phyloP scores from a whole-genome alignment of 2,329 filamentous ascomycete species.

The Didymella lethalis region DNA sequence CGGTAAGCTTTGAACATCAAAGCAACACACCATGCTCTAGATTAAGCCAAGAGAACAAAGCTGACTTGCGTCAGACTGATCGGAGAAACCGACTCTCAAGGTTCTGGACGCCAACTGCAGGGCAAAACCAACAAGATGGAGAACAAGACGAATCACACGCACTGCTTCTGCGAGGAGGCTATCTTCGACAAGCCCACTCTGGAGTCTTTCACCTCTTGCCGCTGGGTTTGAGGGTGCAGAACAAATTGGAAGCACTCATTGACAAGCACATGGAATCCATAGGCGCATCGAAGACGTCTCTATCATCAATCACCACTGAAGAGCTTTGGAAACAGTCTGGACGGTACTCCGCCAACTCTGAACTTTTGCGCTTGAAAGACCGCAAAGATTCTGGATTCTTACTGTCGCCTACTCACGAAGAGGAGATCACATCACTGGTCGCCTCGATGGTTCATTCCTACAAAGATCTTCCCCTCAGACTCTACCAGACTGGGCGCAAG shows the following conservation, averaged over 20 bases:
- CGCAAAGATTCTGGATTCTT: constrained; percentile 77
- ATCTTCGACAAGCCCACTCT: constrained; percentile 71
- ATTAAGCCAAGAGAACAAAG: background rate
- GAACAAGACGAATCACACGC: constrained; percentile 58
- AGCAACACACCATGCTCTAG: background rate
- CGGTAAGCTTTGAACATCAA: constrained; percentile 42
- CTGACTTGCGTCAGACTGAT: constrained; percentile 57
- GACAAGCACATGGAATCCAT: constrained; percentile 86
- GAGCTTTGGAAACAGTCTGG: constrained; percentile 83
- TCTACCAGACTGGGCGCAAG: constrained; percentile 94
- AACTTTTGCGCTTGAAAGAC: constrained; percentile 84
- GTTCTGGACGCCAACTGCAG: constrained; percentile 81
- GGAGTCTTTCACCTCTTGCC: constrained; percentile 94
- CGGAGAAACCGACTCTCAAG: constrained; percentile 70
- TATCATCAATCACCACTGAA: constrained; percentile 87
- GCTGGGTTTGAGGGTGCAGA: constrained; percentile 83
- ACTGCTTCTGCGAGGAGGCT: constrained; percentile 56
- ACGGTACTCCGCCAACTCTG: constrained; percentile 78
- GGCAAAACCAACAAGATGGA: constrained; percentile 64
- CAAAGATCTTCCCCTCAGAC: constrained; percentile 80
- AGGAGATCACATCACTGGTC: constrained; percentile 89
- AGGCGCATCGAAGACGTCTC: constrained; percentile 80
- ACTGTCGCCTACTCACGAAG: constrained; percentile 92
- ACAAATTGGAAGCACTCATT: constrained; percentile 84
- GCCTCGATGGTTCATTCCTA: constrained; percentile 78